Evolutionary conservation across 2,329 filamentous ascomycete genomes (phyloP).

Genomic region (Penicillium sp.): DNA sequence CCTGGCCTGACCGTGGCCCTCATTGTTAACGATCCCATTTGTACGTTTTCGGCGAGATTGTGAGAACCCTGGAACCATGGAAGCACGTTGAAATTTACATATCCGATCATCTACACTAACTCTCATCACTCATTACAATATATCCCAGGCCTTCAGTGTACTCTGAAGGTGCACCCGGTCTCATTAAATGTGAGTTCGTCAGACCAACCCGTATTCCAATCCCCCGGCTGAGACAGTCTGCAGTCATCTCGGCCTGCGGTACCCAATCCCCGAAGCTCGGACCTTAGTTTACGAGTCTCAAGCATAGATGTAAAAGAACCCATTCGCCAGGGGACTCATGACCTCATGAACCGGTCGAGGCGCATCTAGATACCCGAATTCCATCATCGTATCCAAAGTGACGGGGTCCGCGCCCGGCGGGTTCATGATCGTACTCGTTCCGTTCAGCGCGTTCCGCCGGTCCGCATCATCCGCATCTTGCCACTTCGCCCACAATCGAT

Average conservation of each 20-base stretch:
- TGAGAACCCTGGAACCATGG: background rate
- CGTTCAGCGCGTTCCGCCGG: slow-evolving; percentile 19
- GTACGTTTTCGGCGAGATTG: background rate
- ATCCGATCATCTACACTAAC: background rate
- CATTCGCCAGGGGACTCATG: slow-evolving; percentile 16
- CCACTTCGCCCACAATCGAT: slow-evolving; percentile 50
- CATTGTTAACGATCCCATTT: background rate
- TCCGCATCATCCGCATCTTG: slow-evolving; percentile 28
- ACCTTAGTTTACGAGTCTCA: background rate
- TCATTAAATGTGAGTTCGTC: no score
- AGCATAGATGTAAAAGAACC: slow-evolving; percentile 19
- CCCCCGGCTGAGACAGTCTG: no score
- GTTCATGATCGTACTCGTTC: slow-evolving; percentile 17
- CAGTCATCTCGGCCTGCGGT: background rate
- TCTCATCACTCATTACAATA: background rate
- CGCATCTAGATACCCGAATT: slow-evolving; percentile 18
- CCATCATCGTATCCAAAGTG: slow-evolving; percentile 17
- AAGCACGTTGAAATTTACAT: background rate
- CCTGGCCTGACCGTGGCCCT: background rate
- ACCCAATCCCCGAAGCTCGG: background rate
- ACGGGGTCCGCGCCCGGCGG: slow-evolving; percentile 13
- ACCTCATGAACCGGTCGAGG: slow-evolving; percentile 14
- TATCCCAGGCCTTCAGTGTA: background rate
- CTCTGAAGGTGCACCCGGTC: background rate
- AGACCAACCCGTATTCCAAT: background rate